phyloP scores from a whole-genome alignment of 148 eudicot genomes.

The Chenopodium berlandieri region DNA sequence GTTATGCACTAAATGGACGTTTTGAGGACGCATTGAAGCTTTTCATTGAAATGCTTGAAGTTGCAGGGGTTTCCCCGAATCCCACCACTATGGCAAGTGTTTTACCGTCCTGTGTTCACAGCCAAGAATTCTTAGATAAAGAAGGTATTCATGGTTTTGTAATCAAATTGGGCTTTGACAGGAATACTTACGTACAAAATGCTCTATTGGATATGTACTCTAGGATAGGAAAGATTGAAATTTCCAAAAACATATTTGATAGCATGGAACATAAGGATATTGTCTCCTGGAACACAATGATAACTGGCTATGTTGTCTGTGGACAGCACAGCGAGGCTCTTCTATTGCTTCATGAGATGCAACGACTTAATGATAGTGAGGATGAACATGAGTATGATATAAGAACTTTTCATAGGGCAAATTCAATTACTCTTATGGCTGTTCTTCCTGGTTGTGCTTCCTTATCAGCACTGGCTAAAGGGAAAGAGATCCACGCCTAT shows the following conservation, averaged over 20 bases:
- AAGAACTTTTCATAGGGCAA: conserved; percentile 39
- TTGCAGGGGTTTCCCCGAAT: conserved; percentile 52
- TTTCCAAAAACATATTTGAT: conserved; percentile 54
- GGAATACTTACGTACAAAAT: conserved; percentile 61
- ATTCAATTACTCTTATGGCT: conserved; percentile 76
- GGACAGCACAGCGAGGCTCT: conserved; percentile 66
- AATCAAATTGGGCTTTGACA: conserved; percentile 61
- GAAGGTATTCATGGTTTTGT: conserved; percentile 76
- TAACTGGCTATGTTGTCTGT: conserved; percentile 75
- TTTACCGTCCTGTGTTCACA: conserved; percentile 76
- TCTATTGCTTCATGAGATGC: conserved; percentile 59
- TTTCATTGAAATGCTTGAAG: conserved; percentile 59
- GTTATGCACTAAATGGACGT: conserved; percentile 68
- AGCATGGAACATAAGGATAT: conserved; percentile 62
- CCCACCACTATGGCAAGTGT: conserved; percentile 84
- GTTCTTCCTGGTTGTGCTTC: conserved; percentile 89
- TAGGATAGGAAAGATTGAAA: conserved; percentile 61
- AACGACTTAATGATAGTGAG: conserved; percentile 28
- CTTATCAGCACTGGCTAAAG: conserved; percentile 68
- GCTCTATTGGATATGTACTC: conserved; percentile 89
- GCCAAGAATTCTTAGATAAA: conserved; percentile 47
- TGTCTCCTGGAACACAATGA: conserved; percentile 87
- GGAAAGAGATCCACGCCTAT: conserved; percentile 81
- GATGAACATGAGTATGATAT: conserved; percentile 26
- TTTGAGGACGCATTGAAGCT: conserved; percentile 58